Percentiles rank a stretch among this genome's conserved stretches.
Conservation (phyloP, 768 basidiomycete species). For the Boletus edulis region DNA sequence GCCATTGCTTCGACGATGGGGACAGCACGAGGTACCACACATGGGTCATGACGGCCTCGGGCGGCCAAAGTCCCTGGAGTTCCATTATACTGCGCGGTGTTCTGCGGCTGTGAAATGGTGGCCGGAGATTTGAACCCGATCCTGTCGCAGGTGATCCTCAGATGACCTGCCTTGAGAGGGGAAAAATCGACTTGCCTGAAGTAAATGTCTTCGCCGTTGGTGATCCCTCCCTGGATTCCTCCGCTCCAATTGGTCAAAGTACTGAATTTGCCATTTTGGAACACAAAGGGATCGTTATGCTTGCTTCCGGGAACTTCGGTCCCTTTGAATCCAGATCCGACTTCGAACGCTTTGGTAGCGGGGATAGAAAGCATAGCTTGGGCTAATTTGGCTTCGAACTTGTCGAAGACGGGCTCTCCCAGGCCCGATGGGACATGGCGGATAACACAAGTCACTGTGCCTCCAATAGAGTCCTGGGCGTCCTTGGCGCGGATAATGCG, state of each 20-base stretch:
- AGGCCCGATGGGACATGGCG: constrained; percentile 87
- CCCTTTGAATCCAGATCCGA: constrained; percentile 95
- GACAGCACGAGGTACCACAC: constrained; percentile 94
- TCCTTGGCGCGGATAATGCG: constrained; percentile 94
- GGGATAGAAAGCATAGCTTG: constrained; percentile 99
- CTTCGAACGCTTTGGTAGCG: constrained; percentile 97
- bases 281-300: constrained; percentile 90
- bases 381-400: constrained; percentile 91
- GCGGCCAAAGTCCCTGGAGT: constrained; percentile 85
- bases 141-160: constrained; percentile 41
- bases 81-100: constrained; percentile 92
- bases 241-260: constrained; percentile 96
- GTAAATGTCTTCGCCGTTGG: constrained; percentile 96
- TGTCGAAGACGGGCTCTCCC: constrained; percentile 98
- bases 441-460: constrained; percentile 96
- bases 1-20: constrained; percentile 99
- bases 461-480: constrained; percentile 90
- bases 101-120: constrained; percentile 90
- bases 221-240: constrained; percentile 96
- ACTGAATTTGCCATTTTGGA: constrained; percentile 68
- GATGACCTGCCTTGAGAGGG: background rate
- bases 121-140: constrained; percentile 98
- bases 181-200: constrained; percentile 64
- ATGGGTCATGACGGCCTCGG: constrained; percentile 93
- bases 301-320: constrained; percentile 89